Conservation (phyloP, 1,284 basidiomycete genomes). For the Sanghuangporus baumii region DNA sequence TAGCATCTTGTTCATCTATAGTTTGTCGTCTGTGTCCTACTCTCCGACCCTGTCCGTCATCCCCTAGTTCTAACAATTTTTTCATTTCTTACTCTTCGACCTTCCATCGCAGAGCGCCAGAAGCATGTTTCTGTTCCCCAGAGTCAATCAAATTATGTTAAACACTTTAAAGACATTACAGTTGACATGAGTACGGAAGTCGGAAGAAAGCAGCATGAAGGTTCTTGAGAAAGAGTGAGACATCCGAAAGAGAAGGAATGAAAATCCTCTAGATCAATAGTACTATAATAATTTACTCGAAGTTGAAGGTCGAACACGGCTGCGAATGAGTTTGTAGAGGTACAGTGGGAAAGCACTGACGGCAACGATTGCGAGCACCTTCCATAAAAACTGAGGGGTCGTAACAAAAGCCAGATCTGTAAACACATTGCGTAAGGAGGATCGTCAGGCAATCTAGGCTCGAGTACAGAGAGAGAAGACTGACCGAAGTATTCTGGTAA, state of each 20-base stretch:
- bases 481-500: conserved; percentile 95
- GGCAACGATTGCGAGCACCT: conserved; percentile 91
- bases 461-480: conserved; percentile 26
- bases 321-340: conserved; percentile 83
- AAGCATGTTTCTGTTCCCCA: background rate
- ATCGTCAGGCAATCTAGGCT: background rate
- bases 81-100: background rate
- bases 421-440: background rate
- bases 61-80: background rate
- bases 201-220: background rate
- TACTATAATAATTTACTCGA: conserved; percentile 84
- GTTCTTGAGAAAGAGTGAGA: background rate
- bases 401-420: conserved; percentile 91
- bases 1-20: conserved; percentile 8
- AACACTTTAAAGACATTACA: conserved; percentile 1
- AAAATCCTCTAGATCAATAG: conserved; percentile 4
- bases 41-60: background rate
- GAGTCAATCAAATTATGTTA: conserved; percentile 11
- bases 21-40: background rate
- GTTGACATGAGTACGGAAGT: background rate
- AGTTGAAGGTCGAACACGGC: conserved; percentile 86
- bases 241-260: background rate
- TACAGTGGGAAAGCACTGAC: conserved; percentile 91
- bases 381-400: conserved; percentile 87
- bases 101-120: background rate